Percentiles rank a stretch among this genome's conserved stretches.
These are phyloP conservation scores for Fistulina hepatica DNA, from an alignment of 1,284 basidiomycete species.

Conservation along the genomic window DNA sequence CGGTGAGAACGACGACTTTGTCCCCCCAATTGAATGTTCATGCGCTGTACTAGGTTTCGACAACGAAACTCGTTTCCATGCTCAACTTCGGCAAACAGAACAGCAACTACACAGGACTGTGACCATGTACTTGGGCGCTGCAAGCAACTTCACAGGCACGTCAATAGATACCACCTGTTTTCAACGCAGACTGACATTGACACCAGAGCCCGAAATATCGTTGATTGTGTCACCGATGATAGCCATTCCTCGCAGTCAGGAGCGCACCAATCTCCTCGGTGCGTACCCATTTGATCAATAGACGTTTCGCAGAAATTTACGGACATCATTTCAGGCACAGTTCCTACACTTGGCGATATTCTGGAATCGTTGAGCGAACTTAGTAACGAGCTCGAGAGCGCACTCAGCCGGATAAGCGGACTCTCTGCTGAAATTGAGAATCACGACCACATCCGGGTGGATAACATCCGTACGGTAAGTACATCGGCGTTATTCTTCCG, in stretches of 20 bases:
- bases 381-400: conserved; percentile 46
- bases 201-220: conserved; percentile 53
- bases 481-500: not conserved
- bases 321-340: conserved; percentile 35
- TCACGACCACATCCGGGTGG: conserved; percentile 57
- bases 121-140: conserved; percentile 52
- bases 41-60: conserved; percentile 37
- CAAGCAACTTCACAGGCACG: conserved; percentile 58
- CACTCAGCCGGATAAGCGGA: conserved; percentile 56
- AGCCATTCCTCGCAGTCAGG: conserved; percentile 35
- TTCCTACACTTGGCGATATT: conserved; percentile 70
- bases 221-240: conserved; percentile 54
- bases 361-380: conserved; percentile 59
- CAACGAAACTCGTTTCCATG: conserved; percentile 31
- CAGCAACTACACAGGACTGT: conserved; percentile 46
- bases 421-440: conserved; percentile 61
- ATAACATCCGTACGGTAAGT: conserved; percentile 60
- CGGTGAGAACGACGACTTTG: conserved; percentile 29
- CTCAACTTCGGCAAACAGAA: conserved; percentile 46
- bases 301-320: conserved; percentile 1
- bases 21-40: conserved; percentile 1
- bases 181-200: not conserved
- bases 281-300: conserved; percentile 3
- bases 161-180: not conserved
- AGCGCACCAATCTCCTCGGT: conserved; percentile 19